Base-by-base conservation (phyloP, 306 rosid species). In the Cicer chorassanicum region DNA sequence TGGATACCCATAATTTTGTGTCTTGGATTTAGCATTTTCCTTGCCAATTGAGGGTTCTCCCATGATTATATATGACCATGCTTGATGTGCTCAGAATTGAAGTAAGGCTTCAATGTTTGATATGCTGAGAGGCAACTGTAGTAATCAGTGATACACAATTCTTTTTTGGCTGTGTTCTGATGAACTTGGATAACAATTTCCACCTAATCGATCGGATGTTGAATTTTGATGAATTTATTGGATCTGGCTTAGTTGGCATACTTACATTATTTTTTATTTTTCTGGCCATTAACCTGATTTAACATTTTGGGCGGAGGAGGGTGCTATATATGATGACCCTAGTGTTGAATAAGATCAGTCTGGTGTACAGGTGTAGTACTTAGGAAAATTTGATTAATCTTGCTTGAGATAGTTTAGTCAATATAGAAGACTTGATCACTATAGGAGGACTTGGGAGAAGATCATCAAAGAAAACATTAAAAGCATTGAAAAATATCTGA, bases 1-100 rank as follows among this genome's bases (percentile, higher is more conserved):
- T 80, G 80, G 82, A 77, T 73, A 55, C 76, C 54, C 76, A 73
- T 44, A 70, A 74, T 50, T 36, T 76, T 74, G 49, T 62, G 72
- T 44, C 65, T 19, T 57, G 15, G 49, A 43, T 72, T 76, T 72
- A 5, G 81, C 63, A 19, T 18, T 68, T 38, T 70, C 21, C 48
- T 68, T 43, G 70, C 21, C 38, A 39, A 53, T 50, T 60, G 69
- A 70, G 80, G 67, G 76, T 79, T 72, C n/a, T 54, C 82, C 64
- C 60, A 24, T 68, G 73, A 55, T 38, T 73, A 69, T 77, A 68
- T 64, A 16, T 63, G 72, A 18, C 34, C 49, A 54, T 65, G 72
- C 74, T 51, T 80, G 73, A 48, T 75, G 15, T 36, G n/a, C 55
- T 48, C 56, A 50, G 72, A 70, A 50, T 73, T 79, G 51, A 66